phyloP scores from a whole-genome alignment of 2,329 filamentous ascomycete species.

The Fusarium sp. region DNA sequence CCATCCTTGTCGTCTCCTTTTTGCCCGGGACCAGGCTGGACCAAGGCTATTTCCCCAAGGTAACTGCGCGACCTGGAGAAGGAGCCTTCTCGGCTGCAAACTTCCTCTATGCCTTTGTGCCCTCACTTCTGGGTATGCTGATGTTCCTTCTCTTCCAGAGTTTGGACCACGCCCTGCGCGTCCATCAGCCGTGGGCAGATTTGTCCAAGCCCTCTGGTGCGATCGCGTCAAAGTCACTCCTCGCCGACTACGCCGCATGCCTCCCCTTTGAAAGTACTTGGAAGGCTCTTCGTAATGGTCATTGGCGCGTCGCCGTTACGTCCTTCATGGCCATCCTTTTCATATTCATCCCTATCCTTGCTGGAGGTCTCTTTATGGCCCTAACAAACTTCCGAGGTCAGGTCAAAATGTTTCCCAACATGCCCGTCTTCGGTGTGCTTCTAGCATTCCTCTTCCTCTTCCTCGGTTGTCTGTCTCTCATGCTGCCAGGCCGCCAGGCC shows the following conservation, averaged over 20 bases:
- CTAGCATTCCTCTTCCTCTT: slow-evolving; percentile 81
- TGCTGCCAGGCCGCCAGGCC: slow-evolving; percentile 73
- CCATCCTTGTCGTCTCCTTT: slow-evolving; percentile 85
- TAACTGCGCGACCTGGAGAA: slow-evolving; percentile 72
- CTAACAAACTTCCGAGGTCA: slow-evolving; percentile 69
- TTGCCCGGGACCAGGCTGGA: slow-evolving; percentile 76
- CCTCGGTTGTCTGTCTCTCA: slow-evolving; percentile 72
- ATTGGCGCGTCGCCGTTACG: slow-evolving; percentile 76
- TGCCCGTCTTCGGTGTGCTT: slow-evolving; percentile 81
- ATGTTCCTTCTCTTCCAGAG: slow-evolving; percentile 78
- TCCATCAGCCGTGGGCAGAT: slow-evolving; percentile 79
- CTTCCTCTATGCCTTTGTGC: slow-evolving; percentile 87
- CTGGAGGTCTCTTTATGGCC: slow-evolving; percentile 81
- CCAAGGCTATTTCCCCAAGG: slow-evolving; percentile 79
- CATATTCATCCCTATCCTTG: slow-evolving; percentile 76
- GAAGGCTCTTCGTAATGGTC: slow-evolving; percentile 71
- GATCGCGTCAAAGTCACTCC: slow-evolving; percentile 73
- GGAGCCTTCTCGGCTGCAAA: slow-evolving; percentile 87
- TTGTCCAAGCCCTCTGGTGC: slow-evolving; percentile 72
- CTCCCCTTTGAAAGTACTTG: slow-evolving; percentile 73
- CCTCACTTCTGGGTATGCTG: slow-evolving; percentile 76
- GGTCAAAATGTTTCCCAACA: slow-evolving; percentile 79
- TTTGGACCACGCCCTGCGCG: slow-evolving; percentile 76
- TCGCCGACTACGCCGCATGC: slow-evolving; percentile 80
- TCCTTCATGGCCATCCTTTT: slow-evolving; percentile 74